A percentile compares a stretch with the other conserved stretches of the same genome.
Conservation (phyloP, 1,139 yeast species). For the Spencermartinsiella ligniputridi region DNA sequence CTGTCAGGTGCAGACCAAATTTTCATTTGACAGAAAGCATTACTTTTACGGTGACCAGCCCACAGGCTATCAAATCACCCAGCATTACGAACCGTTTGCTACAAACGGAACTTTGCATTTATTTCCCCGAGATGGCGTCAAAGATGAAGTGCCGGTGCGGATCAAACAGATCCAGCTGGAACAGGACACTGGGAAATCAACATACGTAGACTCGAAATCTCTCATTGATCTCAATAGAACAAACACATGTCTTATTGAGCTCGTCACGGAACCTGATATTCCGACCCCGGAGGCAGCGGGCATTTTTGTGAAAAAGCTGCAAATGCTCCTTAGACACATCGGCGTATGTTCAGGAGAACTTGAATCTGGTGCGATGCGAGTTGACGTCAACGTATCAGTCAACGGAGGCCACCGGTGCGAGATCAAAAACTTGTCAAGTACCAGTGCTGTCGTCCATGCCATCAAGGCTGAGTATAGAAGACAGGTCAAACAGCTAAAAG, state of each 20-base stretch:
- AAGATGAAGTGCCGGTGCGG: slow-evolving; percentile 29
- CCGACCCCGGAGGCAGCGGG: slow-evolving; percentile 62
- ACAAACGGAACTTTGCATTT: slow-evolving; percentile 55
- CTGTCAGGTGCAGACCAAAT: slow-evolving; percentile 50
- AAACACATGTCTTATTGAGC: slow-evolving; percentile 80
- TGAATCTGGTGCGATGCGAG: slow-evolving; percentile 93
- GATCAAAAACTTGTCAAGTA: slow-evolving; percentile 81
- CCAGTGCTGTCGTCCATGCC: slow-evolving; percentile 76
- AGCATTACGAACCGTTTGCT: slow-evolving; percentile 79
- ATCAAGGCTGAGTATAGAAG: slow-evolving; percentile 69
- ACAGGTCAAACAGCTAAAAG: slow-evolving; percentile 46
- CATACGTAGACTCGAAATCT: slow-evolving; percentile 44
- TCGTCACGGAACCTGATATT: slow-evolving; percentile 90
- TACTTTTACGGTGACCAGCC: slow-evolving; percentile 98
- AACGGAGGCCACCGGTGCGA: slow-evolving; percentile 69
- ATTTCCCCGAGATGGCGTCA: slow-evolving; percentile 49
- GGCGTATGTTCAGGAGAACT: slow-evolving; percentile 83
- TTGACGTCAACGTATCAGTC: slow-evolving; percentile 86
- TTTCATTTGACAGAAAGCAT: slow-evolving; percentile 88
- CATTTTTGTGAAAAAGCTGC: slow-evolving; percentile 77
- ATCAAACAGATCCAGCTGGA: slow-evolving; percentile 82
- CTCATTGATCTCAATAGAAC: slow-evolving; percentile 76
- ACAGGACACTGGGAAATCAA: slow-evolving; percentile 89
- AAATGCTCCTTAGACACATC: slow-evolving; percentile 60
- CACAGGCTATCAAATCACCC: slow-evolving; percentile 92